These are phyloP conservation scores for Chlamydomonas sp. DNA, from an alignment of 139 green algal species.

Conservation along the genomic window DNA sequence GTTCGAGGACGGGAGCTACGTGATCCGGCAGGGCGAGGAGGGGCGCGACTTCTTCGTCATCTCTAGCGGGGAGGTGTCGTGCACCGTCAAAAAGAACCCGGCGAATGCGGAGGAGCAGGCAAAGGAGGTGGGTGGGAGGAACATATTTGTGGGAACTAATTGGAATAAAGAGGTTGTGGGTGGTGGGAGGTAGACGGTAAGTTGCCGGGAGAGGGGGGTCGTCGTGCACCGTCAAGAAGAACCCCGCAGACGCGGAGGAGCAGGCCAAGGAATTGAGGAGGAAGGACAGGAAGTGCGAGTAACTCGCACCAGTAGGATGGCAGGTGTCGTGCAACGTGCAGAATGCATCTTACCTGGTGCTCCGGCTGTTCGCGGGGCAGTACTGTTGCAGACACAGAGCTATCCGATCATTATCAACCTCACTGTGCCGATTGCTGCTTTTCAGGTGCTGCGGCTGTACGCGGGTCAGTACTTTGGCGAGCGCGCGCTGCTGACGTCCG, in stretches of 20 bases:
- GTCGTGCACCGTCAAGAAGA: slow-evolving; percentile 46
- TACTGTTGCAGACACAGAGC: no score
- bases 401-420: background rate
- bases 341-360: no score
- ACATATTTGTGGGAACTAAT: no score
- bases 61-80: slow-evolving; percentile 54
- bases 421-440: background rate
- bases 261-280: background rate
- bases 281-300: no score
- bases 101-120: slow-evolving; percentile 35
- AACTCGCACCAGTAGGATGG: no score
- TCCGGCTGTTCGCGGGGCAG: no score
- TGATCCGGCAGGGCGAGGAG: slow-evolving; percentile 63
- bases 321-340: slow-evolving; percentile 37
- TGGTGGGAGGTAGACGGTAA: no score
- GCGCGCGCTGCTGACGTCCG: slow-evolving; percentile 54
- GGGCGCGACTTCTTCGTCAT: slow-evolving; percentile 58
- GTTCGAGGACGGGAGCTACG: slow-evolving; percentile 63
- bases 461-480: slow-evolving; percentile 80
- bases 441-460: slow-evolving; percentile 68
- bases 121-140: slow-evolving; percentile 20
- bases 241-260: background rate
- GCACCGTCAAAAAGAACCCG: slow-evolving; percentile 55
- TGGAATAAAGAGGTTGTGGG: no score
- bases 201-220: slow-evolving; percentile 49